phyloP scores from a whole-genome alignment of 2,329 filamentous ascomycete genomes.

The Aureobasidium namibiae region DNA sequence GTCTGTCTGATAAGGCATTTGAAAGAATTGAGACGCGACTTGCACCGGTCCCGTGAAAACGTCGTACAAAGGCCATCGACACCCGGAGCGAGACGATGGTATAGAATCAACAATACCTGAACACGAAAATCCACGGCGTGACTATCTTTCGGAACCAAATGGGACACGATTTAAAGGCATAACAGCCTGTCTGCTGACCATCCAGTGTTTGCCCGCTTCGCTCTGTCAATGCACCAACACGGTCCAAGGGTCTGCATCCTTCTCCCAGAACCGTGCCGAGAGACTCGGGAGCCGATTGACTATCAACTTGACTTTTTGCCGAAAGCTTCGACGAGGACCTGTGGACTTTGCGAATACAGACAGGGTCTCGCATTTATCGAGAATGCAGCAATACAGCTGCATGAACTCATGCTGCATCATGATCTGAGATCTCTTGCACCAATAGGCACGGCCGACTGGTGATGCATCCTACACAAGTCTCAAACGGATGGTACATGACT shows the following conservation, averaged over 20 bases:
- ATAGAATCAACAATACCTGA: too few relatives aligned
- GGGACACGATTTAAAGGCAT: neutral
- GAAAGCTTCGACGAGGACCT: neutral
- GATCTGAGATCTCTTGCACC: neutral
- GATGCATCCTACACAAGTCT: slow-evolving; percentile 23
- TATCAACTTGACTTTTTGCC: neutral
- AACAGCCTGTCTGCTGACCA: too few relatives aligned
- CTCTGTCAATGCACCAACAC: neutral
- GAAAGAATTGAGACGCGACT: too few relatives aligned
- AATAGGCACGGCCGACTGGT: neutral
- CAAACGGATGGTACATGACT: neutral
- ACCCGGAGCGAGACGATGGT: neutral
- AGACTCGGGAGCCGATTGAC: neutral
- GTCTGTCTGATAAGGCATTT: neutral
- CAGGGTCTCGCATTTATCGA: neutral
- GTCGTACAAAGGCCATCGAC: neutral
- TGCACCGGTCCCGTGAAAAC: too few relatives aligned
- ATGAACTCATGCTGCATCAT: neutral
- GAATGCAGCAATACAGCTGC: neutral
- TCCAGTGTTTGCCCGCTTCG: too few relatives aligned
- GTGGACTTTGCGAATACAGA: neutral
- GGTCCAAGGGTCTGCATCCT: too few relatives aligned
- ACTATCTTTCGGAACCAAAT: neutral
- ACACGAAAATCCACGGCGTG: neutral
- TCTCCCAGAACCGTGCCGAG: neutral